A percentile compares a stretch with the other conserved stretches of the same genome.
Evolutionary conservation across 176 grass and related monocot species (phyloP).

Genomic region (Olyra latifolia): DNA sequence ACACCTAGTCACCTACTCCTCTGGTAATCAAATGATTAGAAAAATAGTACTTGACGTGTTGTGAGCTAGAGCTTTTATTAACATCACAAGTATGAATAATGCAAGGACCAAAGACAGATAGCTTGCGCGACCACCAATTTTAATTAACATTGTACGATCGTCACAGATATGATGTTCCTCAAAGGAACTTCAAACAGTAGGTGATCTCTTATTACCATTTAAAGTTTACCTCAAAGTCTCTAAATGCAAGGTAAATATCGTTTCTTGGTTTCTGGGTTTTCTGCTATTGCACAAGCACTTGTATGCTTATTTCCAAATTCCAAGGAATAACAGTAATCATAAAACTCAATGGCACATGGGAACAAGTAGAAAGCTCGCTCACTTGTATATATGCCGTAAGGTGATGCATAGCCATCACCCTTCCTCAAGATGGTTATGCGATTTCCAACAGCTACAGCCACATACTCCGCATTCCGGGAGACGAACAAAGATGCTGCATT

Average conservation of each 20-base stretch:
- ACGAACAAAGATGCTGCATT: constrained; percentile 45
- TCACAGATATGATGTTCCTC: background rate
- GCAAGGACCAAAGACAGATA: background rate
- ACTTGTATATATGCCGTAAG: constrained; percentile 73
- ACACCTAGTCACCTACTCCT: background rate
- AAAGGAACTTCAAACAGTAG: background rate
- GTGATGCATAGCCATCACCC: constrained; percentile 57
- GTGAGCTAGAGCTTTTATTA: background rate
- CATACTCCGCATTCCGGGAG: constrained; percentile 55
- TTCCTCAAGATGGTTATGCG: constrained; percentile 60
- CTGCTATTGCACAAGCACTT: background rate
- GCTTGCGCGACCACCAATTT: background rate
- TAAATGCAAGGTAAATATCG: background rate
- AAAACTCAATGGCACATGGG: background rate
- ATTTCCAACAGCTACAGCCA: constrained; percentile 59
- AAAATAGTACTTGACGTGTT: background rate
- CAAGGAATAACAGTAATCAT: background rate
- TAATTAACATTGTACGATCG: background rate
- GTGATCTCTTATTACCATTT: background rate
- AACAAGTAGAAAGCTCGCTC: constrained; percentile 29
- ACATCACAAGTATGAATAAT: constrained; percentile 11
- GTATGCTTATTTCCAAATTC: background rate
- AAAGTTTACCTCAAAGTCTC: background rate
- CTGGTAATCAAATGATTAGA: background rate
- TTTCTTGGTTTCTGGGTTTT: background rate